Evolutionary conservation across 192 early-diverging fungal species (phyloP), one percentile per base, ranked within the genome.

Genomic region (Coemansia sp.): DNA sequence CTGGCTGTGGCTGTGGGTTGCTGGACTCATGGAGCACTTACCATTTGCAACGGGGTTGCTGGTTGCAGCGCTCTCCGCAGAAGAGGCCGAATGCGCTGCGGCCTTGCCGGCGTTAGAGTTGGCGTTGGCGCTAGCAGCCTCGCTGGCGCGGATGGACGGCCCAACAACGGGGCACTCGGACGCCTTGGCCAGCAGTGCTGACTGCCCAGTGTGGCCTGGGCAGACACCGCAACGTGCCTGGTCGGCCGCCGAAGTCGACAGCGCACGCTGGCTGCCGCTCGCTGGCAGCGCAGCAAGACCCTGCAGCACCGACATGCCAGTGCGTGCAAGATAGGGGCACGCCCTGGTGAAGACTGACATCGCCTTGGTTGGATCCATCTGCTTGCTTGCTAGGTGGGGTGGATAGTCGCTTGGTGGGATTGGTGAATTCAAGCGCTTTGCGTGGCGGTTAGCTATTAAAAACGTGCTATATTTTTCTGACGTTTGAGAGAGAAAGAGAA

Each of bases 311-410:
- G 74, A 60, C 47, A 76, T 45, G 32, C 79, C 71, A 39, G 79
- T 76, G 67, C 79, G 79, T 47, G 79, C 79, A 46, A 82, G 79
- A 36, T 76, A 82, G 61, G 79, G 79, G 32, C 79, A 82, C n/a
- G 79, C 73, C 71, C 48, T 76, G 74, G 54, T 76, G 55, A 82
- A 66, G 48, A 82, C 46, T 40, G 79, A 82, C 79, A 82, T 82
- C 63, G 79, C 74, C 67, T 76, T 82, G 73, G 71, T 68, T 48
- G 79, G 64, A 43, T 82, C 74, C 79, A 82, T 76, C 59, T 58
- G 56, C 64, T 59, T 18, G 26, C 26, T 26, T 26, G 26, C 26
- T 26, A 26, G 26, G 26, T 26, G 26, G 1, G 26, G 26, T 26
- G 21, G 26, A 54, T 22, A 21, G 42, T 8, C 42, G 42, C 42